Conservation (phyloP, 768 basidiomycete genomes). For the Trametes punicea region DNA sequence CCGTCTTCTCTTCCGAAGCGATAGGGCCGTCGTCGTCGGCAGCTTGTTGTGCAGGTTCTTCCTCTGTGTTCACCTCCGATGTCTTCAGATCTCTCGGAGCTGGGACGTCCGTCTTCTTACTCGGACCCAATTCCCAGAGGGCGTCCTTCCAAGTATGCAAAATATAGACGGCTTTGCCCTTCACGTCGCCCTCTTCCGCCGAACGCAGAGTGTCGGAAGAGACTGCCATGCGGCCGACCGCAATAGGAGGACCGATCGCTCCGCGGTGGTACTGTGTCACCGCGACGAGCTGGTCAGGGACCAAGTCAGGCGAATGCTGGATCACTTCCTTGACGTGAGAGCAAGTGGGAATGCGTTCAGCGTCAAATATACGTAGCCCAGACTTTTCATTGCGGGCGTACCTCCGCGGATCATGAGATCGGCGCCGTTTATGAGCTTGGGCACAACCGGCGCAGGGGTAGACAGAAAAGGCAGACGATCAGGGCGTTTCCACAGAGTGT, state of each 20-base stretch:
- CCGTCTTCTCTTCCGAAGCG: constrained; percentile 14
- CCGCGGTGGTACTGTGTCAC: constrained; percentile 49
- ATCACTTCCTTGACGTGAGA: constrained; percentile 50
- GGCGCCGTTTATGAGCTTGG: constrained; percentile 70
- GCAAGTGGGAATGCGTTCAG: not conserved
- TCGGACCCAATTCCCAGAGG: constrained; percentile 62
- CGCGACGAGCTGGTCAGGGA: constrained; percentile 55
- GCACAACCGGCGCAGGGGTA: constrained; percentile 69
- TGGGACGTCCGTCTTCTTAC: constrained; percentile 53
- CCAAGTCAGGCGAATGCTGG: constrained; percentile 43
- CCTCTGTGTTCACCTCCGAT: constrained; percentile 26
- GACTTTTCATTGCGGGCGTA: constrained; percentile 30
- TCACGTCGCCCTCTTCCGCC: constrained; percentile 40
- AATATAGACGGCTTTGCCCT: constrained; percentile 76
- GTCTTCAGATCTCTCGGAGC: constrained; percentile 26
- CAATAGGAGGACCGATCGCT: constrained; percentile 55
- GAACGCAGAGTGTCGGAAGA: constrained; percentile 42
- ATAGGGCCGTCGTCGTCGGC: constrained; percentile 8
- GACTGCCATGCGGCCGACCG: constrained; percentile 70
- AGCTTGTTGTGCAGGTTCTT: no score
- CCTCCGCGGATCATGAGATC: constrained; percentile 89
- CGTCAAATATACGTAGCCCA: not conserved
- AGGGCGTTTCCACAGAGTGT: constrained; percentile 75
- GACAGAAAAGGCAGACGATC: constrained; percentile 67
- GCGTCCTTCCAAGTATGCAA: constrained; percentile 76